Percentiles rank a stretch among this genome's conserved stretches.
Conservation (phyloP, 345 rosid species). For the Eucalyptus rudis region DNA sequence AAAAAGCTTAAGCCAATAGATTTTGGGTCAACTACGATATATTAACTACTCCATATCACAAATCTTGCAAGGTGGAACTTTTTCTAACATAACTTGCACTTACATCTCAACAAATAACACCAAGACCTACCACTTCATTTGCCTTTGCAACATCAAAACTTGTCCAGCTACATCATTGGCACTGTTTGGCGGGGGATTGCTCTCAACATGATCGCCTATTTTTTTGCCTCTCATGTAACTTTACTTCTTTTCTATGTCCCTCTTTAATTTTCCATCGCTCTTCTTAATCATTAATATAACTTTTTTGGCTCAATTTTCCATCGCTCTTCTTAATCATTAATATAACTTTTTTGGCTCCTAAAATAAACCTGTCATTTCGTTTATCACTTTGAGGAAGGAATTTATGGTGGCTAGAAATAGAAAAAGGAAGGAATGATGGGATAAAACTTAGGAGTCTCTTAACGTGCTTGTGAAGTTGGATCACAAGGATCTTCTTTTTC, state of each 20-base stretch:
- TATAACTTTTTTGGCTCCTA: background rate
- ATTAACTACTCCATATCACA: background rate
- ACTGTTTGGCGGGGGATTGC: constrained; percentile 92
- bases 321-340: background rate
- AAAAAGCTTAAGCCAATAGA: background rate
- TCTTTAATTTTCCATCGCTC: background rate
- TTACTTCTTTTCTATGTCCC: background rate
- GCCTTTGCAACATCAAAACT: constrained; percentile 75
- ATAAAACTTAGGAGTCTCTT: background rate
- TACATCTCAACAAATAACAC: background rate
- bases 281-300: background rate
- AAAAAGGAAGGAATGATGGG: background rate
- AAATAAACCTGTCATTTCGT: background rate
- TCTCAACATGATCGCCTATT: constrained; percentile 79
- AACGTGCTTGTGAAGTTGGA: background rate
- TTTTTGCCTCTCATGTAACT: constrained; percentile 86
- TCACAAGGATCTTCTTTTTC: background rate
- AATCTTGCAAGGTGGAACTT: background rate
- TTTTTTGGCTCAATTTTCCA: background rate
- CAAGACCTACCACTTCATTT: constrained; percentile 67
- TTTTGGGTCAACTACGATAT: background rate
- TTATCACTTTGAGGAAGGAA: background rate
- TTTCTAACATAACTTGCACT: background rate
- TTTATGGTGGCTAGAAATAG: background rate
- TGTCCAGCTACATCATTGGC: constrained; percentile 77